Evolutionary conservation across 2,329 filamentous ascomycete species (phyloP), one percentile per base, ranked within the genome.

Genomic region (Penicillium griseofulvum): DNA sequence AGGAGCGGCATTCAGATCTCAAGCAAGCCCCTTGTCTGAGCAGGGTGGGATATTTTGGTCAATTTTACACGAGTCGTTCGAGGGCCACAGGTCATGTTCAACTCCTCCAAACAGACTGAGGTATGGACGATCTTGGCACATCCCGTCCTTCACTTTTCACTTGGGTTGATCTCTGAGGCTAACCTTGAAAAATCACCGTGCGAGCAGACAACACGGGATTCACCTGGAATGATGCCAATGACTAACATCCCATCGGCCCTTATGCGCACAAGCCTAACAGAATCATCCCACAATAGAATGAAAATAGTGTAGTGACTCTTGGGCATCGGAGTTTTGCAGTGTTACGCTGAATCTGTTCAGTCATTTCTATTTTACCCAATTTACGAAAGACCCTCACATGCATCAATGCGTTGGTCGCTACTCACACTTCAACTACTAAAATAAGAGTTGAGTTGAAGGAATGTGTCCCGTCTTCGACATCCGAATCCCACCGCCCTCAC

Each of bases 401-500:
- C 43, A 39, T 34, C 3, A 34, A 48, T 41, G 36, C 22, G 5
- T 17, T n/a, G 24, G 14, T 31, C 12, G 5, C 17, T 49, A 43
- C 31, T 43, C 17, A 28, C 2, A 10, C 52, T 33, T 38, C 26
- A 48, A 31, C 43, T 28, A 14, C 16, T 12, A 48, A 33, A 38
- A 29, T 12, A n/a, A 36, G 22, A 26, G 24, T 51, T 49, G 43
- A 37, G 10, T 44, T 36, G 42, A 55, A 58, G 56, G 56, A 58
- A 72, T 74, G 75, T 80, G 76, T 85, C 85, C 85, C 83, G 80
- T 87, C 82, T 82, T 87, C 84, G 85, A 87, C 86, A 87, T 87
- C 83, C 79, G 76, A 76, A 77, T 76, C 83, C 80, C 84, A 85
- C 87, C 83, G 85, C 84, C 83, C 81, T 86, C 85, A 87, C 69